Conservation (phyloP, 257 asterid species). For the Penstemon davidsonii region DNA sequence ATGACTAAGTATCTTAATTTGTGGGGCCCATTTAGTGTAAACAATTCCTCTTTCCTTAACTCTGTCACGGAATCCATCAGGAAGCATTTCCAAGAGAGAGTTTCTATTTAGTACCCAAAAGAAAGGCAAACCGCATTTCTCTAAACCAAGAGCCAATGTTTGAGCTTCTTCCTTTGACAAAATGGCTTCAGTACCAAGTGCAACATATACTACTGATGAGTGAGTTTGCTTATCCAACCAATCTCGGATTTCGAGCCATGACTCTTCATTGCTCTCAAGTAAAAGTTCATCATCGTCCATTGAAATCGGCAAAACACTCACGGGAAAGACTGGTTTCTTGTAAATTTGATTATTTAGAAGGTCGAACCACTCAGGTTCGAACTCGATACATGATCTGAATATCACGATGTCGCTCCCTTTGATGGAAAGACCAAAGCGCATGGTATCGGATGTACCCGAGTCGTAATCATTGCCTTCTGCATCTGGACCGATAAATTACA, state of each 20-base stretch:
- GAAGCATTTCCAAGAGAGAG: constrained; percentile 47
- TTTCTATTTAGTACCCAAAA: constrained; percentile 68
- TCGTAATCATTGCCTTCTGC: constrained; percentile 61
- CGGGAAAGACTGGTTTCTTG: constrained; percentile 58
- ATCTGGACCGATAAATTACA: constrained; percentile 30
- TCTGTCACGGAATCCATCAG: constrained; percentile 50
- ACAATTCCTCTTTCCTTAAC: constrained; percentile 40
- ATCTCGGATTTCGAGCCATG: constrained; percentile 46
- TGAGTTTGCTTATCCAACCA: constrained; percentile 53
- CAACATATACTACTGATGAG: constrained; percentile 62
- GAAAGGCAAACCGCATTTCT: constrained; percentile 62
- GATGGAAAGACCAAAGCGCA: constrained; percentile 56
- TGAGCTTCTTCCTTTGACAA: constrained; percentile 43
- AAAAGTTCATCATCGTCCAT: constrained; percentile 27
- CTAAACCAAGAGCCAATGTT: constrained; percentile 73
- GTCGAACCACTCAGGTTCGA: constrained; percentile 76
- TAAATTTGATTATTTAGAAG: constrained; percentile 43
- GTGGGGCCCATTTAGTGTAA: constrained; percentile 71
- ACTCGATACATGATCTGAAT: constrained; percentile 64
- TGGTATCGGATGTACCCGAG: constrained; percentile 58
- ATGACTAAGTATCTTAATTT: constrained; percentile 64
- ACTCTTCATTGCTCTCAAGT: constrained; percentile 16
- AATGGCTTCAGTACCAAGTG: constrained; percentile 80
- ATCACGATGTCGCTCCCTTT: constrained; percentile 59
- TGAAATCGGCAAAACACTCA: constrained; percentile 57